Conservation (phyloP, 2,329 filamentous ascomycete species). For the Diaporthe australafricana region DNA sequence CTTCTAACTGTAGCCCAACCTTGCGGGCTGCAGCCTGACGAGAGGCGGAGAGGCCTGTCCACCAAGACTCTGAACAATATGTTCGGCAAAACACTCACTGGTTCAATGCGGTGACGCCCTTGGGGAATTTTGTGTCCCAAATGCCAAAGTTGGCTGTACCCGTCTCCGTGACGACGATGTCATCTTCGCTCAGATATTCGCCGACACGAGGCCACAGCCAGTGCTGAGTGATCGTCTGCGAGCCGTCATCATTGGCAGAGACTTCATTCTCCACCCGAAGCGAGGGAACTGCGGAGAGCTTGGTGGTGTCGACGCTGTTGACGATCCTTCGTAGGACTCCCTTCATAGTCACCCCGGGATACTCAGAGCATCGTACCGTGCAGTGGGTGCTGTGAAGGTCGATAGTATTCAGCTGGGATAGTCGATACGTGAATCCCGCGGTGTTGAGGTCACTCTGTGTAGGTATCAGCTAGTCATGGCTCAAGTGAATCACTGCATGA, state of each 20-base stretch:
- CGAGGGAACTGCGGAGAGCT: constrained; percentile 66
- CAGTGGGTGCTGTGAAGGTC: constrained; percentile 83
- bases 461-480: neutral
- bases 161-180: constrained; percentile 88
- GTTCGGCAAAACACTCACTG: constrained; percentile 54
- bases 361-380: constrained; percentile 81
- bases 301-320: constrained; percentile 65
- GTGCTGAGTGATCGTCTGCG: constrained; percentile 70
- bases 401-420: constrained; percentile 81
- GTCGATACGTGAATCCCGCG: constrained; percentile 83
- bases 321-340: constrained; percentile 80
- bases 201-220: constrained; percentile 84
- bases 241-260: constrained; percentile 52
- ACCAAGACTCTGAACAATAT: neutral
- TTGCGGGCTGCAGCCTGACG: neutral
- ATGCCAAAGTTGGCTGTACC: constrained; percentile 91
- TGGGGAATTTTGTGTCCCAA: constrained; percentile 85
- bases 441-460: constrained; percentile 82
- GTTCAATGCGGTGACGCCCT: constrained; percentile 81
- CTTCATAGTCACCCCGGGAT: constrained; percentile 81
- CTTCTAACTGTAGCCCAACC: neutral
- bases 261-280: constrained; percentile 67
- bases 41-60: neutral
- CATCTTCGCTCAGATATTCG: constrained; percentile 76
- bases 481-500: too few species aligned